A percentile compares a stretch with the other conserved stretches of the same genome.
phyloP scores from a whole-genome alignment of 2,329 filamentous ascomycete genomes.

The Beauveria sp. region DNA sequence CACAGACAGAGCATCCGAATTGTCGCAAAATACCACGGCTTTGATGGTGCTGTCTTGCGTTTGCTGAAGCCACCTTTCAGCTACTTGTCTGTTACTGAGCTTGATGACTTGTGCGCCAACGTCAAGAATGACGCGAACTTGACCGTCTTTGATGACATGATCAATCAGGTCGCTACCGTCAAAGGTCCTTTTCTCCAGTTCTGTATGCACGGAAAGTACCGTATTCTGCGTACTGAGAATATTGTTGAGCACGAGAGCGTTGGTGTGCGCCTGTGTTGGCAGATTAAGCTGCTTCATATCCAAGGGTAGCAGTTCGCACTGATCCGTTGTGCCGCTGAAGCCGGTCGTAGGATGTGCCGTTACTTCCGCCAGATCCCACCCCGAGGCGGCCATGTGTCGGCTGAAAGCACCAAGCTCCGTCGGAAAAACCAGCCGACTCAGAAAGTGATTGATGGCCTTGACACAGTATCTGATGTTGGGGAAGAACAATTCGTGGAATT shows the following conservation, averaged over 20 bases:
- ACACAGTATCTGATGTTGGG: constrained; percentile 45
- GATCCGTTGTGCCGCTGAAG: constrained; percentile 66
- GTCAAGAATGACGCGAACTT: constrained; percentile 56
- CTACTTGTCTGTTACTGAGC: constrained; percentile 47
- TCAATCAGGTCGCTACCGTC: constrained; percentile 25
- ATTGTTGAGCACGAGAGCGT: constrained; percentile 55
- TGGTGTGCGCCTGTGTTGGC: constrained; percentile 51
- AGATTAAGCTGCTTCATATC: constrained; percentile 50
- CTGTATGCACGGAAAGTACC: constrained; percentile 16
- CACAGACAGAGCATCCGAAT: constrained; percentile 46
- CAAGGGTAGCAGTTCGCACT: constrained; percentile 48
- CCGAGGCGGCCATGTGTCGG: constrained; percentile 55
- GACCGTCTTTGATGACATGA: background rate
- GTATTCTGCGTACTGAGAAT: constrained; percentile 48
- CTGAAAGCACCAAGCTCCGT: constrained; percentile 57
- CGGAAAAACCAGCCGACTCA: constrained; percentile 51
- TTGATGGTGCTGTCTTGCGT: constrained; percentile 7
- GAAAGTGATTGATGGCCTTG: constrained; percentile 53
- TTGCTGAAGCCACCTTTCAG: constrained; percentile 17
- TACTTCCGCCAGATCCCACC: constrained; percentile 53
- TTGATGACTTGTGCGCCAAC: constrained; percentile 66
- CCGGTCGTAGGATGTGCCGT: constrained; percentile 49
- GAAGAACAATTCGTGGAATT: constrained; percentile 44
- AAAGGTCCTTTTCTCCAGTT: constrained; percentile 28
- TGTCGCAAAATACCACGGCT: constrained; percentile 50